Base-by-base conservation (phyloP, 805 yeast genomes). In the Candida parachauliodes region DNA sequence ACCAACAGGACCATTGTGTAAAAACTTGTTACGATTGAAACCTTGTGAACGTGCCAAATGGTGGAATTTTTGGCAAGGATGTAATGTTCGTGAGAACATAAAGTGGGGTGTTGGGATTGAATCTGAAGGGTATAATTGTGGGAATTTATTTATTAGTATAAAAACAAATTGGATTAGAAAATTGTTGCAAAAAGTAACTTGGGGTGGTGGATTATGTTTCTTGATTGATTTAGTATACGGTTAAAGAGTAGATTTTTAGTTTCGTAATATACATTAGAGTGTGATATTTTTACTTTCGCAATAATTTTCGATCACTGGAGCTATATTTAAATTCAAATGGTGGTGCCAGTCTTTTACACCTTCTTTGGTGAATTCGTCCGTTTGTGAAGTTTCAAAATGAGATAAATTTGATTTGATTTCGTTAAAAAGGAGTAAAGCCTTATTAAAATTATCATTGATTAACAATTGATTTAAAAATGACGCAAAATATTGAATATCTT, bases 91-190 rank as follows among this genome's bases (percentile, higher is more conserved):
- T 40, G 70, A 76, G 38, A 77, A 79, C 49, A 76, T 83, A 37
- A 79, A 83, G 44, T 76, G 83, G 68, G 98, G 97, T 0, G 77
- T 83, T 47, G 98, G 98, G 2, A 75, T 87, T 8, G 97, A 91
- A 54, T 76, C 81, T 43, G 95, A 88, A 55, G 91, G 88, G 2
- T 84, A 83, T 45, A 75, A 82, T 44, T 88, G 96, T 58, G 95
- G 94, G 2, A 72, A 76, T 38, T 45, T 78, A 16, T 72, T 82
- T 39, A 69, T 73, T 35, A 69, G 67, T 47, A 62, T 81, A 12
- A 63, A 67, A 47, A 87, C 85, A 0, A 45, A 42, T 8, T 69
- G 75, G 68, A 47, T 83, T 26, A 63, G 78, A 25, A 58, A 62
- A 34, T 16, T 76, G 0, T 48, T 82, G 20, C 71, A 76, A 42